Evolutionary conservation across 2,329 filamentous ascomycete species (phyloP).

Genomic region (Ophidiomyces ophidiicola): DNA sequence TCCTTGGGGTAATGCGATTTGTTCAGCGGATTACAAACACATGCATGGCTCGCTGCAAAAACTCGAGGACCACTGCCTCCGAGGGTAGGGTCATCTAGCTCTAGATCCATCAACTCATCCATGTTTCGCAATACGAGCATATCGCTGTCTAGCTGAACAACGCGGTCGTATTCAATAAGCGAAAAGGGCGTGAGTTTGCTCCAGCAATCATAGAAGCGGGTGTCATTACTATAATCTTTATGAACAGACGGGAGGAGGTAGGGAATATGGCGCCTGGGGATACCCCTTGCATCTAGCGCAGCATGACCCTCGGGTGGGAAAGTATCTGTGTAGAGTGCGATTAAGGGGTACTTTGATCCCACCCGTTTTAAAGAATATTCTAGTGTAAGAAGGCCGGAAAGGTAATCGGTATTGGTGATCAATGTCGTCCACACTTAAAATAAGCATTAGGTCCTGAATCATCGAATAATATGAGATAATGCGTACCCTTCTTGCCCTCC

Average conservation of each 20-base stretch:
- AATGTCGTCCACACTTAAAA: slow-evolving; percentile 70
- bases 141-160: slow-evolving; percentile 78
- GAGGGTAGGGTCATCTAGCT: slow-evolving; percentile 49
- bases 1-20: slow-evolving; percentile 66
- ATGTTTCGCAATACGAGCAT: slow-evolving; percentile 77
- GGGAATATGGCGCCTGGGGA: slow-evolving; percentile 56
- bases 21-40: slow-evolving; percentile 70
- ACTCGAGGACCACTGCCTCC: slow-evolving; percentile 48
- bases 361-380: slow-evolving; percentile 59
- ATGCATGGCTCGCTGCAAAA: slow-evolving; percentile 74
- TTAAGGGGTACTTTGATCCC: slow-evolving; percentile 59
- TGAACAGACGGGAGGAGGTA: slow-evolving; percentile 56
- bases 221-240: slow-evolving; percentile 62
- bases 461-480: neutral
- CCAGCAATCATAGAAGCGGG: slow-evolving; percentile 84
- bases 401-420: slow-evolving; percentile 73
- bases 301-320: slow-evolving; percentile 57
- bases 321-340: slow-evolving; percentile 70
- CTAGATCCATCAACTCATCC: slow-evolving; percentile 82
- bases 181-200: slow-evolving; percentile 72
- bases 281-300: slow-evolving; percentile 57
- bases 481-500: slow-evolving; percentile 7
- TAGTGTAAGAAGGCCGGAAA: slow-evolving; percentile 70
- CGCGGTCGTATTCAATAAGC: slow-evolving; percentile 60
- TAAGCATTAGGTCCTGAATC: neutral